A percentile compares a stretch with the other conserved stretches of the same genome.
These are phyloP conservation scores for Xylariaceae sp. DNA, from an alignment of 2,329 filamentous ascomycete species.

Conservation along the genomic window DNA sequence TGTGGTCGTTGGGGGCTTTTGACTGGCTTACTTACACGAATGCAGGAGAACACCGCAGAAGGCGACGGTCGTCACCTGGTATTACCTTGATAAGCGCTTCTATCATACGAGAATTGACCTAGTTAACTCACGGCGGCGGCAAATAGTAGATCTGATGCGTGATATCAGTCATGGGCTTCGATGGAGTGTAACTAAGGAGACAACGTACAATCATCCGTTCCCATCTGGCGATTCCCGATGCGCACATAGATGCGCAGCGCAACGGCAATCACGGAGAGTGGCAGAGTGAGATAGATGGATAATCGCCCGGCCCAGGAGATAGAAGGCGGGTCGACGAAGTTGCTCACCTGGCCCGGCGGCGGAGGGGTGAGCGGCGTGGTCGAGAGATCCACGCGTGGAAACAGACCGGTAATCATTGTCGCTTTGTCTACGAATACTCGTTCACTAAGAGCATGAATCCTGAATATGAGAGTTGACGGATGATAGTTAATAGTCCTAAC, in stretches of 20 bases:
- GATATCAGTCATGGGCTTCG: background rate
- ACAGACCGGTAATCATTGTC: background rate
- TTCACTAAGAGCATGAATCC: too few relatives aligned
- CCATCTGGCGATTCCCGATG: background rate
- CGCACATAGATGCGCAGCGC: background rate
- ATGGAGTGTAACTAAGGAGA: background rate
- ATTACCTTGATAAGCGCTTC: background rate
- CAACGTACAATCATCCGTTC: slow-evolving; percentile 1
- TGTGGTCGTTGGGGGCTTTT: too few relatives aligned
- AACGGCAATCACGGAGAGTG: background rate
- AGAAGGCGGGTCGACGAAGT: background rate
- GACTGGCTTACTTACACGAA: background rate
- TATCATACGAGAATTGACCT: background rate
- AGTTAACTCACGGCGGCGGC: background rate
- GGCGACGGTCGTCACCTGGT: background rate
- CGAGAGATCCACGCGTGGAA: background rate
- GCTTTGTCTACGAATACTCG: too few relatives aligned
- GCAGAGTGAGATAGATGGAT: background rate
- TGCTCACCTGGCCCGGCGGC: background rate
- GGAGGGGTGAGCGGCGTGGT: background rate
- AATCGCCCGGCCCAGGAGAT: background rate
- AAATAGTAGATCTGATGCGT: background rate
- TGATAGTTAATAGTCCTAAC: too few relatives aligned
- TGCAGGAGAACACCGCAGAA: background rate
- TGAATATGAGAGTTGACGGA: too few relatives aligned